phyloP scores from a whole-genome alignment of 176 grass and related monocot genomes.

The Rhynchospora tenuis region DNA sequence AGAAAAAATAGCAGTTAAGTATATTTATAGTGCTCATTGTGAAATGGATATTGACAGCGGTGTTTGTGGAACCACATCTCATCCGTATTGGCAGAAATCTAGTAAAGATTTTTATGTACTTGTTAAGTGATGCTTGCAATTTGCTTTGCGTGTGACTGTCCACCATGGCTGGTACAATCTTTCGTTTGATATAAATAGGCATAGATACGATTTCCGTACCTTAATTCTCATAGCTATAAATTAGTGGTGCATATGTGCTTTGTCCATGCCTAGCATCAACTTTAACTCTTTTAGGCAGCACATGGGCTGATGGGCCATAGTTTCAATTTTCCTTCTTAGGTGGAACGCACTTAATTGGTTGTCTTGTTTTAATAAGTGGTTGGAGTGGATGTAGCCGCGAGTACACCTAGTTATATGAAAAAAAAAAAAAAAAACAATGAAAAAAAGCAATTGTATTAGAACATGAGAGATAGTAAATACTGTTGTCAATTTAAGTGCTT shows the following conservation, averaged over 20 bases:
- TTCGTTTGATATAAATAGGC: slow-evolving; percentile 11
- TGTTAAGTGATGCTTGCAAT: background rate
- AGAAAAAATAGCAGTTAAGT: too few species aligned
- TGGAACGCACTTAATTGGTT: background rate
- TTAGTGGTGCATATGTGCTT: background rate
- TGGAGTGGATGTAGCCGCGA: background rate
- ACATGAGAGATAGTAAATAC: too few species aligned
- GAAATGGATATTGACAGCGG: too few species aligned
- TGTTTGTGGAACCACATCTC: too few species aligned
- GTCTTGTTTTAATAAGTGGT: background rate
- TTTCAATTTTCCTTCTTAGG: background rate
- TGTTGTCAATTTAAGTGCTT: too few species aligned
- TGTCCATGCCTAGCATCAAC: background rate
- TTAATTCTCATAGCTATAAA: slow-evolving; percentile 11
- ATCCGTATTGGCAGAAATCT: background rate
- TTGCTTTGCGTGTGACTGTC: slow-evolving; percentile 20
- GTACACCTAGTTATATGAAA: background rate
- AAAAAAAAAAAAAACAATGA: too few species aligned
- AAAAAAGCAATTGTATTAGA: too few species aligned
- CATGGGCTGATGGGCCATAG: background rate
- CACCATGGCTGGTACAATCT: background rate
- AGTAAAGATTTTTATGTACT: background rate
- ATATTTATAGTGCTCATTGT: too few species aligned
- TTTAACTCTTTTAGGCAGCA: background rate
- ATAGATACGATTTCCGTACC: background rate